Evolutionary conservation across 176 grass and related monocot species (phyloP), one percentile per base, ranked within the genome.

Genomic region (Aechmea fasciata): DNA sequence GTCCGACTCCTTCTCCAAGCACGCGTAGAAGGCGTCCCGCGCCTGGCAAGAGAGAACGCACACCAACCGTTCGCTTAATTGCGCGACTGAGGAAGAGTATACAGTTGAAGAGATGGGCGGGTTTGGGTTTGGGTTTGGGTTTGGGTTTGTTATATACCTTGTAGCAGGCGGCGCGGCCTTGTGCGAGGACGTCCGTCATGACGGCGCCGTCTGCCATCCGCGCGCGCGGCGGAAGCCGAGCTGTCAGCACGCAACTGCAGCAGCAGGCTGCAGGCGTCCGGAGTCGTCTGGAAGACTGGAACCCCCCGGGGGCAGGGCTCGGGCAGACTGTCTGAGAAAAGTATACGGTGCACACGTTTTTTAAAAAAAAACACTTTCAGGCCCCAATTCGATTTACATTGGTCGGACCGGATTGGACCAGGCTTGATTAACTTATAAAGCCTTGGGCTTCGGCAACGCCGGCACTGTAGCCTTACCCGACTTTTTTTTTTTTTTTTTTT

Each of bases 121-220:
- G 47, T 13, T 10, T 0, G 3, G 51, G 33, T 11, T 83, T 5
- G 5, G 13, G 47, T 13, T 10, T 0, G 9, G 13, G 47, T 13
- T 10, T 0, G 3, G 51, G 33, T 11, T 83, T 5, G 5, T 7
- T 6, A 41, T 41, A 41, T 41, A 86, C 92, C 93, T 88, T 93
- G 86, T 99, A 93, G 82, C 89, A 99, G 71, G 69, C 69, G 7
- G 85, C 79, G 6, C 87, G 74, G 79, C 89, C 87, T 73, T 90
- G 83, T 65, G 89, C 72, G 53, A 99, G 89, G 49, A 99, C 87
- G 80, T 99, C 89, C 28, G 82, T 25, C 89, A 90, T 99, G 59
- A 85, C 63, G 74, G 55, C 83, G 63, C 41, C 53, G 53, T 66
- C 59, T 64, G 62, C 14, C 51, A 70, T 50, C 14, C n/a, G 55